Base-by-base conservation (phyloP, 371 early-diverging fungal species). In the Mortierella sp. region DNA sequence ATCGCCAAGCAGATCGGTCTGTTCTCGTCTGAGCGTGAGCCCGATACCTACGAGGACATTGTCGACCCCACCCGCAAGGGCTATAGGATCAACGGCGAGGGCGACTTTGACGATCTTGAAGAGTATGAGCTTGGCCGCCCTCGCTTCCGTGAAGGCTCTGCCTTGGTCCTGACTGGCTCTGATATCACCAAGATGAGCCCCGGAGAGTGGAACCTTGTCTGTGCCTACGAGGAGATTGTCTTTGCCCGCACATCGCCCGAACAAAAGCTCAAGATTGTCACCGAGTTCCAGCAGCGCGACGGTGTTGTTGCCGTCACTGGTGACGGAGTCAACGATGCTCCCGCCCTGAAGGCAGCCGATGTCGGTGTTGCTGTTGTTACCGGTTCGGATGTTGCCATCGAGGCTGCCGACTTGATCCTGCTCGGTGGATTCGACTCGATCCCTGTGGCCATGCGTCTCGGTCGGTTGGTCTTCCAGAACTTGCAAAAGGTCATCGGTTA, bases 291-390 rank as follows among this genome's bases (percentile, higher is more conserved):
- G 66, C 83, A 80, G 13, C 89, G 94, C 52, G 93, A 90, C 22
- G 84, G 89, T 70, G 85, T 89, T 10, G 93, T 94, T 29, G 95
- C 92, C 2, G 94, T 96, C 64, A 95, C 95, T 26, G 98, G 90
- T 47, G 98, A 98, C 85, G 98, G 97, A 66, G 97, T 96, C 34
- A 98, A 98, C 79, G 98, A 98, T 79, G 91, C 95, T 50, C 95
- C 96, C 14, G 97, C 96, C n/a, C 87, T 94, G 55, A 91, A 89
- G 55, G 89, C 88, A 41, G 95, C 96, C 13, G 89, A 95, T 77
- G 91, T 96, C n/a, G 95, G 96, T 72, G 85, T 96, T 37, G 92
- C 96, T n/a, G 90, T 96, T 86, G 92, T 92, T 11, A 75, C 87
- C 45, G 93, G 93, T 31, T 91, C 91, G 29, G 94, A 95, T 77